These are phyloP conservation scores for Populus pruinosa DNA, from an alignment of 345 rosid species.

Conservation along the genomic window DNA sequence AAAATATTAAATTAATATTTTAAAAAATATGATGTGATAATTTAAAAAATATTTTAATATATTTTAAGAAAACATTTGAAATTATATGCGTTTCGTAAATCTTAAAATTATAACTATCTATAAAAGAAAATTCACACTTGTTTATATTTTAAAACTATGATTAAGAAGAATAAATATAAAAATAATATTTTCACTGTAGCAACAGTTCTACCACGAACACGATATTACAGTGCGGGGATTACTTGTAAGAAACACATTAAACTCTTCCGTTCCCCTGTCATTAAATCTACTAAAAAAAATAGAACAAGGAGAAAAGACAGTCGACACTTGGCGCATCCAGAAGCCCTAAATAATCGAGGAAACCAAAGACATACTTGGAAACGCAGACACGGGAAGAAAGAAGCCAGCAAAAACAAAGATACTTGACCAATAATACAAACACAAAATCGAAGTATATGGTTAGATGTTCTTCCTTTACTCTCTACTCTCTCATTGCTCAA, in stretches of 20 bases:
- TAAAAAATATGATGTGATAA: too few relatives aligned
- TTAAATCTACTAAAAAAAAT: constrained; percentile 19
- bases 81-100: too few relatives aligned
- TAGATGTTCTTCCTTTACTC: not conserved
- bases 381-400: constrained; percentile 10
- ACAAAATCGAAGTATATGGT: not conserved
- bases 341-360: constrained; percentile 18
- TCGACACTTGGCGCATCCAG: constrained; percentile 44
- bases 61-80: too few relatives aligned
- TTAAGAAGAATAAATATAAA: too few relatives aligned
- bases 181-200: too few relatives aligned
- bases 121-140: too few relatives aligned
- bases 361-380: not conserved
- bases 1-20: too few relatives aligned
- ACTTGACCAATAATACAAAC: not conserved
- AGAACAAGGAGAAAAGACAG: not conserved
- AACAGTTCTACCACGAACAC: too few relatives aligned
- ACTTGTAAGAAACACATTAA: not conserved
- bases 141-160: too few relatives aligned
- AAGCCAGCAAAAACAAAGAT: not conserved
- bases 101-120: too few relatives aligned
- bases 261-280: constrained; percentile 16
- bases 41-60: too few relatives aligned
- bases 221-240: not conserved
- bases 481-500: not conserved